Percentiles rank a stretch among this genome's conserved stretches.
phyloP scores from a whole-genome alignment of 2,329 filamentous ascomycete species.

The Trichophyton equinum region DNA sequence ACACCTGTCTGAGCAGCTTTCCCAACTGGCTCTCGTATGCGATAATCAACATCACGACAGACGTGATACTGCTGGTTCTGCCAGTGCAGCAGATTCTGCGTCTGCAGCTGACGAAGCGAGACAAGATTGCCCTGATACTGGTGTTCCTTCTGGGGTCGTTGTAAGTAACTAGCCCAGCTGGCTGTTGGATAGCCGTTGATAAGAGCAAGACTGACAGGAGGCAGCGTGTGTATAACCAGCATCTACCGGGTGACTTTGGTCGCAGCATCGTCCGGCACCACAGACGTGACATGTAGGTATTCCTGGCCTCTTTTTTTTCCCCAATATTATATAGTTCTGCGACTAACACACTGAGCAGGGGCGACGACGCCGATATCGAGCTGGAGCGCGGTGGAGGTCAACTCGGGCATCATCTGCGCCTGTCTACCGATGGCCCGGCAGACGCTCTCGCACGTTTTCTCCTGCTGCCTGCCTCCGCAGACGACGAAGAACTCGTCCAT shows the following conservation, averaged over 20 bases:
- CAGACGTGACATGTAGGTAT: slow-evolving; percentile 10
- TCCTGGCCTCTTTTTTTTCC: no score
- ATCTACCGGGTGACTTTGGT: slow-evolving; percentile 26
- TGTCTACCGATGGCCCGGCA: slow-evolving; percentile 21
- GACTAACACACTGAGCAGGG: background rate
- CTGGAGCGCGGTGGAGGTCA: slow-evolving; percentile 26
- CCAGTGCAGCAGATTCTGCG: slow-evolving; percentile 10
- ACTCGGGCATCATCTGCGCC: slow-evolving; percentile 27
- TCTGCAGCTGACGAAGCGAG: slow-evolving; percentile 8
- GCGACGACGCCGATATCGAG: slow-evolving; percentile 10
- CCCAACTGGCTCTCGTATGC: slow-evolving; percentile 8
- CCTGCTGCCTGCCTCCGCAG: background rate
- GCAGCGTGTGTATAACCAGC: slow-evolving; percentile 29
- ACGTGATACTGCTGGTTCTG: slow-evolving; percentile 10
- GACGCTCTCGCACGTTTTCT: slow-evolving; percentile 6
- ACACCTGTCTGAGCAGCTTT: slow-evolving; percentile 7
- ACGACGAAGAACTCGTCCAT: background rate
- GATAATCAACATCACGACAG: slow-evolving; percentile 11
- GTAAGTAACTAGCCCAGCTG: slow-evolving; percentile 1
- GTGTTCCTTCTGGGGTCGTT: slow-evolving; percentile 12
- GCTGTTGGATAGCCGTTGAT: background rate
- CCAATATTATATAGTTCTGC: no score
- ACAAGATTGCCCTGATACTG: slow-evolving; percentile 11
- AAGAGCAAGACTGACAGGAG: background rate
- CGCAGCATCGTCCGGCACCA: background rate